A percentile compares a stretch with the other conserved stretches of the same genome.
Conservation (phyloP, 768 basidiomycete species). For the Lactarius trivialis region DNA sequence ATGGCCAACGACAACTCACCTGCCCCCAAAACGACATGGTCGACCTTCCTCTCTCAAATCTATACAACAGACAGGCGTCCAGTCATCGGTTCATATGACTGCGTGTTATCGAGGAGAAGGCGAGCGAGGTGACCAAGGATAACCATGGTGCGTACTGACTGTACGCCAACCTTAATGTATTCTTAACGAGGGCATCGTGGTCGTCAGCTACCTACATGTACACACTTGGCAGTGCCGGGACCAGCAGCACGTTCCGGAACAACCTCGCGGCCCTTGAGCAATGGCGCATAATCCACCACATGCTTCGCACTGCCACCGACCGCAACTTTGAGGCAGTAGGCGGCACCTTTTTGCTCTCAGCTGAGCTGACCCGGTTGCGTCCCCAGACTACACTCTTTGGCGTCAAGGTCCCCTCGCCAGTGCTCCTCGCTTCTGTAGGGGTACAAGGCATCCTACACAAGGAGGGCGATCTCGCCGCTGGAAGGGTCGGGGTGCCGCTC, state of each 20-base stretch:
- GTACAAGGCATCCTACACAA: conserved; percentile 68
- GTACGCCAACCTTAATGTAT: neutral
- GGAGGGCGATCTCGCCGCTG: conserved; percentile 68
- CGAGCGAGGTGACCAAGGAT: conserved; percentile 54
- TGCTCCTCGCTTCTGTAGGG: conserved; percentile 62
- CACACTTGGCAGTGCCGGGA: conserved; percentile 71
- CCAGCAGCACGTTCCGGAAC: conserved; percentile 54
- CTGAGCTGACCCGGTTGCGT: neutral
- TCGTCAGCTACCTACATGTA: conserved; percentile 63
- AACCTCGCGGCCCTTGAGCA: conserved; percentile 60
- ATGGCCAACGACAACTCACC: no score
- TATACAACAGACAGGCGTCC: neutral
- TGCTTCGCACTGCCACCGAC: conserved; percentile 56
- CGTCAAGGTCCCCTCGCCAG: conserved; percentile 50
- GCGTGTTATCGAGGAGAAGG: conserved; percentile 63
- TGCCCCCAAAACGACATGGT: conserved; percentile 9
- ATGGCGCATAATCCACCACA: conserved; percentile 74
- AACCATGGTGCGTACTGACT: conserved; percentile 38
- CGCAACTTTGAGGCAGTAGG: conserved; percentile 57
- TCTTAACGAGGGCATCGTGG: neutral
- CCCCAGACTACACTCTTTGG: conserved; percentile 65
- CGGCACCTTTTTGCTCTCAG: neutral
- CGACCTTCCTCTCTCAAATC: neutral
- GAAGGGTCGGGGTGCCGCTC: conserved; percentile 55
- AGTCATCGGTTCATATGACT: conserved; percentile 49